These are phyloP conservation scores for Alloteropsis angusta DNA, from an alignment of 202 grass and related monocot species.

Conservation along the genomic window DNA sequence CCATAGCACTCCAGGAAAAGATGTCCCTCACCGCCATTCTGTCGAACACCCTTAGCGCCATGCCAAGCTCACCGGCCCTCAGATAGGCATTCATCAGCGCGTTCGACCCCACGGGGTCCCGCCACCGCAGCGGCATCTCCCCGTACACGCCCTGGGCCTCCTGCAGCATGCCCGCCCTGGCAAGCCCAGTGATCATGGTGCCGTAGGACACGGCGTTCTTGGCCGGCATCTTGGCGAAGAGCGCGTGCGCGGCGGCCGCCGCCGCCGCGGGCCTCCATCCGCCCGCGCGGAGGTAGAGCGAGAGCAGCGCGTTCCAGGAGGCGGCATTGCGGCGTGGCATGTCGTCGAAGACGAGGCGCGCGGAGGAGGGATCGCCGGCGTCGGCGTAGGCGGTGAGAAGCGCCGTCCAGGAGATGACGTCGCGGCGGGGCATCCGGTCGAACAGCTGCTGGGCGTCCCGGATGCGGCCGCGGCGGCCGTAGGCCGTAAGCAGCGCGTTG, in stretches of 20 bases:
- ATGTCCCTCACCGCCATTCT: constrained; percentile 54
- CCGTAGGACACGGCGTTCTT: constrained; percentile 59
- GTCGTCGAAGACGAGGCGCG: constrained; percentile 54
- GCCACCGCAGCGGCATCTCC: constrained; percentile 36
- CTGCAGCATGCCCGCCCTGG: constrained; percentile 45
- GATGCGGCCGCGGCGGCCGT: constrained; percentile 46
- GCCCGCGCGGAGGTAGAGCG: constrained; percentile 30
- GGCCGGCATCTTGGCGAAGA: constrained; percentile 41
- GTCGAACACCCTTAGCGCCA: constrained; percentile 49
- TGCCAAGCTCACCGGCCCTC: constrained; percentile 41
- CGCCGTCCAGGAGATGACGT: constrained; percentile 77
- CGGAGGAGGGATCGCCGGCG: constrained; percentile 23
- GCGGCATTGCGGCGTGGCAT: constrained; percentile 47
- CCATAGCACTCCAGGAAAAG: constrained; percentile 60
- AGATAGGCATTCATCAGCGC: constrained; percentile 47
- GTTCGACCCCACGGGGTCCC: constrained; percentile 53
- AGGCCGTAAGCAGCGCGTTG: constrained; percentile 44
- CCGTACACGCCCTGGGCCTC: constrained; percentile 38
- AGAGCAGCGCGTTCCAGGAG: constrained; percentile 68
- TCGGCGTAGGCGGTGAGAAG: constrained; percentile 56
- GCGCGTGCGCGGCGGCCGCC: constrained; percentile 24
- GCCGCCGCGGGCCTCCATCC: not conserved
- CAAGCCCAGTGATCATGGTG: constrained; percentile 44
- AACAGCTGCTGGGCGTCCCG: constrained; percentile 45
- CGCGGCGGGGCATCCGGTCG: constrained; percentile 51